phyloP scores from a whole-genome alignment of 805 yeast species.

The Diddensiella transvaalensis region DNA sequence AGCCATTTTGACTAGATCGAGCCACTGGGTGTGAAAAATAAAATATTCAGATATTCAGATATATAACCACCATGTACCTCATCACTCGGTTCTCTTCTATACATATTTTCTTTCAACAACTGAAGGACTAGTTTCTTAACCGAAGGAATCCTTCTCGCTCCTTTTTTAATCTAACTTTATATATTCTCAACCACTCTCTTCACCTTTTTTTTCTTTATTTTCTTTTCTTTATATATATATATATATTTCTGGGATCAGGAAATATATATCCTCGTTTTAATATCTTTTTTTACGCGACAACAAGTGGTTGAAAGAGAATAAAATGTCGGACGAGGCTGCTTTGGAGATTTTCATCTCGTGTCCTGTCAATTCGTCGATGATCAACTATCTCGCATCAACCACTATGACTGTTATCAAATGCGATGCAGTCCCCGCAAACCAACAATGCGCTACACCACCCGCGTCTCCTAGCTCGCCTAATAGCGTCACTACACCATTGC shows the following conservation, averaged over 20 bases:
- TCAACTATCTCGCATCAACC: constrained; percentile 40
- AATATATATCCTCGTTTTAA: too few relatives aligned
- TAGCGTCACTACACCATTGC: constrained; percentile 27
- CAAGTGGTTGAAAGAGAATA: too few relatives aligned
- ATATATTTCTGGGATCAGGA: too few relatives aligned
- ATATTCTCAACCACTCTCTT: neutral
- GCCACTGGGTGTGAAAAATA: neutral
- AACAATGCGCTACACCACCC: constrained; percentile 9
- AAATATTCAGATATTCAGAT: too few relatives aligned
- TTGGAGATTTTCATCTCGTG: constrained; percentile 39
- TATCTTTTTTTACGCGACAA: too few relatives aligned
- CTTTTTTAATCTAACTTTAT: constrained; percentile 2
- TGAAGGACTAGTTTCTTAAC: too few relatives aligned
- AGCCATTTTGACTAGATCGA: constrained; percentile 1
- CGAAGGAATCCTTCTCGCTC: too few relatives aligned
- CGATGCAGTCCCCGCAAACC: constrained; percentile 23
- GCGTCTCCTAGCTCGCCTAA: constrained; percentile 17
- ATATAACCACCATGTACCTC: too few relatives aligned
- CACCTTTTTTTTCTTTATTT: neutral
- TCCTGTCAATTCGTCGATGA: constrained; percentile 41
- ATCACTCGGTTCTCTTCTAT: too few relatives aligned
- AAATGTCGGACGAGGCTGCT: constrained; percentile 35
- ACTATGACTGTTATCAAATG: constrained; percentile 38
- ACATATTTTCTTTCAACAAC: too few relatives aligned
- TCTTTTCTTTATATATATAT: neutral